phyloP scores from a whole-genome alignment of 2,329 filamentous ascomycete species.

The Cladosporium sp. region DNA sequence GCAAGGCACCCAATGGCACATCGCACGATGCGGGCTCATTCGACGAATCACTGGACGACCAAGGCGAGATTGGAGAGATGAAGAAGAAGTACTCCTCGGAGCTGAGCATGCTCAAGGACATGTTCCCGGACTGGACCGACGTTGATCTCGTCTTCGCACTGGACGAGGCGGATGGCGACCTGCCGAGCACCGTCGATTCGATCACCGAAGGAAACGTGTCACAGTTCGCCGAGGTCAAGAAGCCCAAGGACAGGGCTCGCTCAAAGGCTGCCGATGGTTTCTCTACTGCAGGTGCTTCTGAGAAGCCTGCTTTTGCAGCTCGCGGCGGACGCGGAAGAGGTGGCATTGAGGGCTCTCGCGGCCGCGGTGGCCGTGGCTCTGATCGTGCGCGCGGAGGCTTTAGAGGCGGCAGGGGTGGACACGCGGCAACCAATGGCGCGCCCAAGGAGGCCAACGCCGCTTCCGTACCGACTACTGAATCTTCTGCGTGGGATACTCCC shows the following conservation, averaged over 20 bases:
- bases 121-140: conserved; percentile 94
- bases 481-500: conserved; percentile 55
- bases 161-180: conserved; percentile 75
- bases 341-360: conserved; percentile 51
- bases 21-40: conserved; percentile 46
- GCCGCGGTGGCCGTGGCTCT: conserved; percentile 49
- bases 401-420: conserved; percentile 58
- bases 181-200: conserved; percentile 67
- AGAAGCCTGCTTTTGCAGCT: conserved; percentile 44
- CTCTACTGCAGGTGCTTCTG: conserved; percentile 46
- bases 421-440: conserved; percentile 57
- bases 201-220: conserved; percentile 77
- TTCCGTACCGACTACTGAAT: conserved; percentile 64
- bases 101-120: conserved; percentile 77
- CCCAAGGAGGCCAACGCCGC: conserved; percentile 52
- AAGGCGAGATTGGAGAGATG: conserved; percentile 85
- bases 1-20: conserved; percentile 58
- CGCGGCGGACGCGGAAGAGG: conserved; percentile 36
- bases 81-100: conserved; percentile 83
- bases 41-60: conserved; percentile 66
- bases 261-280: conserved; percentile 65
- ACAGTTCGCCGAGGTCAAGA: conserved; percentile 80
- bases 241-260: conserved; percentile 68
- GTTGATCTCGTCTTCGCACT: conserved; percentile 90
- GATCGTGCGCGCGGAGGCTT: conserved; percentile 51